Evolutionary conservation across 148 eudicot genomes (phyloP), one percentile per base, ranked within the genome.

Genomic region (Spergularia bocconei): DNA sequence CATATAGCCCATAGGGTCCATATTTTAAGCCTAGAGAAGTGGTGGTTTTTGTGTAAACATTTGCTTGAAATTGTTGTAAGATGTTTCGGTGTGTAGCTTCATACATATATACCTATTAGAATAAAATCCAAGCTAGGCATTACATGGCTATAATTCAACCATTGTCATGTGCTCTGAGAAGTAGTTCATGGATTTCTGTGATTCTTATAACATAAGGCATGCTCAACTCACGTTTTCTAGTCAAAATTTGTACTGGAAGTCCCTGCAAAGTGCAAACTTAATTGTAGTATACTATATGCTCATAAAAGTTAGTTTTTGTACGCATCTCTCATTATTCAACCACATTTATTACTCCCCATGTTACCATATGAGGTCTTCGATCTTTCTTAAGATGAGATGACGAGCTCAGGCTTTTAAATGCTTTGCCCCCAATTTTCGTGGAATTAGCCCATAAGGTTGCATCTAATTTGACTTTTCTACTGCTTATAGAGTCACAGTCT

Each of bases 21-120:
- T 16, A 44, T 17, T 50, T 39, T 65, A n/a, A 65, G 51, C 69
- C 16, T 17, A 17, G 13, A 41, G 69, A 12, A 65, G 17, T 65
- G 69, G 50, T 17, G n/a, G 48, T 44, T 44, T 44, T 6, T 6
- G 48, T 6, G 48, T 65, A 41, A 5, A 50, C 71, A 48, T 48
- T 61, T 65, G 52, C 63, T 56, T 41, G 20, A 70, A 56, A 79
- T 57, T 14, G 59, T 23, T 51, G 70, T 19, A 80, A 53, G 67
- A 55, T 63, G 78, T 68, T 77, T 60, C 20, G 73, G 4, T 33
- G 47, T 3, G 44, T 80, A 80, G 82, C 72, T 64, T 39, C 38
- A 63, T 63, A 80, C 82, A 80, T 75, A 75, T 19, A 75, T 80
- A 75, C 82, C 82, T 80, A 80, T 14, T 76, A 70, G 84, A 79